Conservation (phyloP, 1,284 basidiomycete species). For the Leccinum insolens region DNA sequence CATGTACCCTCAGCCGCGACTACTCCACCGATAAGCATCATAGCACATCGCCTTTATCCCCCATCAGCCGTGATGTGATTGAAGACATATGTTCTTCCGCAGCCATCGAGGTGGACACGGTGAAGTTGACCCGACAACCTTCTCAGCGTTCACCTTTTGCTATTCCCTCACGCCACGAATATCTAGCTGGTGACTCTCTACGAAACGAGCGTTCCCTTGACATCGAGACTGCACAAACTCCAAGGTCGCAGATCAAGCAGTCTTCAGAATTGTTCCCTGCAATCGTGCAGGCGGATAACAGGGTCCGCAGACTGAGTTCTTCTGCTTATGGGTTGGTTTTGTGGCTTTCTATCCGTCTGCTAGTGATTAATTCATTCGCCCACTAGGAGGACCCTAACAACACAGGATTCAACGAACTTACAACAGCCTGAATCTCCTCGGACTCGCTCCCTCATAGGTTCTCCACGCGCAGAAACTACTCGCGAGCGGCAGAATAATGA, state of each 20-base stretch:
- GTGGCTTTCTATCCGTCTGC: background rate
- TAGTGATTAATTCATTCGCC: conserved; percentile 5
- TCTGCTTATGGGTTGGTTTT: conserved; percentile 15
- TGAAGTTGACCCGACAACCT: background rate
- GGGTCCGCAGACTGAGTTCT: conserved; percentile 3
- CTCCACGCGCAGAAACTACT: conserved; percentile 6
- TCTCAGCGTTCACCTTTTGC: background rate
- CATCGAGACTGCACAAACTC: background rate
- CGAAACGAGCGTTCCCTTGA: background rate
- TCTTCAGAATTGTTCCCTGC: background rate
- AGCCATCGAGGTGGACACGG: conserved; percentile 1
- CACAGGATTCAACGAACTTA: background rate
- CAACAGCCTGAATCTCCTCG: conserved; percentile 4
- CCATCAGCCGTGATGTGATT: conserved; percentile 21
- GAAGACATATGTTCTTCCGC: conserved; percentile 19
- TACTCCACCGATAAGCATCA: background rate
- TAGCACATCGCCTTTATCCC: conserved; percentile 18
- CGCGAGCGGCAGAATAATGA: conserved; percentile 1
- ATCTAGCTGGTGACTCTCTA: background rate
- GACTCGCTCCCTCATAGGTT: conserved; percentile 3
- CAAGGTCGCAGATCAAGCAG: background rate
- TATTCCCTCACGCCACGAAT: background rate
- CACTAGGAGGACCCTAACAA: conserved; percentile 3
- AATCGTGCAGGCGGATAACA: background rate
- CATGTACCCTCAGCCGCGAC: conserved; percentile 12